Base-by-base conservation (phyloP, 2,329 filamentous ascomycete species). In the Claviceps citrina region DNA sequence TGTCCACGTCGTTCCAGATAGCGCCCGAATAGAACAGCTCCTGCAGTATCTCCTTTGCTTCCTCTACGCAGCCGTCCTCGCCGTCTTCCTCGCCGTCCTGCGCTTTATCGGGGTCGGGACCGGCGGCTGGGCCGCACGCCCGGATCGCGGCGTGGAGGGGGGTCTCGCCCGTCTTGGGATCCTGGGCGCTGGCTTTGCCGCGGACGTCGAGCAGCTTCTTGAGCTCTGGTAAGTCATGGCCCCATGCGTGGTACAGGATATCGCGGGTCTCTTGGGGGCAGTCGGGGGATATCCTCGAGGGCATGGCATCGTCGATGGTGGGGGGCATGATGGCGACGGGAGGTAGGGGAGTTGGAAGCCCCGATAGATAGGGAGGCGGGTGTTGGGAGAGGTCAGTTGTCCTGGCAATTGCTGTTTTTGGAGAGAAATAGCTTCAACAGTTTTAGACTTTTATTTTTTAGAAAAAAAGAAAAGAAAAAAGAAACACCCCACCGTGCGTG, bases 1-100 rank as follows among this genome's bases (percentile, higher is more conserved):
- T 63, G 58, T 96, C 85, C 41, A 96, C 67, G 57, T 95, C 87
- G 63, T 98, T 98, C 91, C 91, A 98, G 50, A 96, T 95, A 9
- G 85, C 91, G 25, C 91, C 91, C 49, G 82, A 81, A 53, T 87
- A 72, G 44, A 96, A 76, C 7, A 96, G 69, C 53, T 91, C 73
- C 49, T 74, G 72, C 4, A 95, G 65, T 0, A 80, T 79, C 39
- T 77, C 73, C 41, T 71, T 70, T 3, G 78, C 82, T 30, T 73
- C 71, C 35, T 78, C 71, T 25, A 81, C 58, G 20, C 59, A 55
- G 39, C 61, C 50, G 20, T 63, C 59, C 19, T 63, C 61, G 8
- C 56, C 55, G 3, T 58, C 57, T 3, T 54, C 49, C 5, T 63
- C 61, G 8, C 56, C 55, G 3, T 58, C 57, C 3, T 53, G 48